Evolutionary conservation across 148 eudicot species (phyloP).

Genomic region (Amaranthus hypochondriacus): DNA sequence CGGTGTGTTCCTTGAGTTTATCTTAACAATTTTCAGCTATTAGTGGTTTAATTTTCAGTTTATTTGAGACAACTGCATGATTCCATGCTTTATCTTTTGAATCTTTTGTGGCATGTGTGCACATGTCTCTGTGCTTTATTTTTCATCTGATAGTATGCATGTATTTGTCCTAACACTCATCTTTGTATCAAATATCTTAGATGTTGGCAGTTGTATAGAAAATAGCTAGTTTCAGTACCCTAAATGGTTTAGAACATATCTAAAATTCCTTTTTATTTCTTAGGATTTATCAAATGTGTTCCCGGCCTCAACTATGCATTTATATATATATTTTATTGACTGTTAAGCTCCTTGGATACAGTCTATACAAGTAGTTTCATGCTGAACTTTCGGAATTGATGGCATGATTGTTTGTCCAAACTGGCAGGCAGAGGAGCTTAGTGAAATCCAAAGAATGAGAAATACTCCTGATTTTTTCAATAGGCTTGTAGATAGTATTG

Average conservation of each 20-base stretch:
- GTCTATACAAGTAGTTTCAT: background rate
- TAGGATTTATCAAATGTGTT: background rate
- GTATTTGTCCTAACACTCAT: background rate
- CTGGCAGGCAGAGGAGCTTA: conserved; percentile 71
- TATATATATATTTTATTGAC: too few species aligned
- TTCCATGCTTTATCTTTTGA: background rate
- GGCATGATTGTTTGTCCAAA: conserved; percentile 10
- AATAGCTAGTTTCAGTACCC: background rate
- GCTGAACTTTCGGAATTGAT: background rate
- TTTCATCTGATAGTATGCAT: background rate
- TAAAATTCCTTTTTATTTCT: background rate
- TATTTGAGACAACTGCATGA: background rate
- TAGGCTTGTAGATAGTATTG: conserved; percentile 93
- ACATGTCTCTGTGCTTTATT: background rate
- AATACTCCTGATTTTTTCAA: conserved; percentile 92
- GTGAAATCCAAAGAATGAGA: conserved; percentile 75
- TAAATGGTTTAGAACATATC: background rate
- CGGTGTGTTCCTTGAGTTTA: conserved; percentile 42
- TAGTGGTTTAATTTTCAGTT: background rate
- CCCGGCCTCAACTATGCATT: background rate
- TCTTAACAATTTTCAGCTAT: background rate
- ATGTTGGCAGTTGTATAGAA: background rate
- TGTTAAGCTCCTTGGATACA: background rate
- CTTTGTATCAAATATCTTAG: background rate
- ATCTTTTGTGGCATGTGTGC: background rate